Base-by-base conservation (phyloP, 768 basidiomycete genomes). In the Wakefieldia striispora region DNA sequence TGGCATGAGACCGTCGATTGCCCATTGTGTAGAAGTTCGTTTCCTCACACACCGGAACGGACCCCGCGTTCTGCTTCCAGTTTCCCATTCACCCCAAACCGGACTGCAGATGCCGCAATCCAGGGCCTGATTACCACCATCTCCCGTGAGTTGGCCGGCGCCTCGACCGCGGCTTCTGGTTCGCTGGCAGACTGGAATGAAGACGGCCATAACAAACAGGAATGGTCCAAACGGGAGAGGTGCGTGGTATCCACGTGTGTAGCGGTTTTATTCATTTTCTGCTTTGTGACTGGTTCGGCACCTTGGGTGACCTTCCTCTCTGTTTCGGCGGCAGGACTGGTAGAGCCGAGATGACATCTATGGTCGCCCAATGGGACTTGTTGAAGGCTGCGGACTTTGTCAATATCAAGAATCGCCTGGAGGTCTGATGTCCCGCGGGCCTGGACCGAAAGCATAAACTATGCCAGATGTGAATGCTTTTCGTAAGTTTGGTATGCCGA, bases 1-100 rank as follows among this genome's bases (percentile, higher is more conserved):
- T 88, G 85, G 85, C 85, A 85, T 53, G 79, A 83, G 57, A 62
- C 76, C 12, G 81, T 86, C 37, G 79, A 82, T 55, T 86, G 83
- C 64, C 85, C 84, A 31, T 74, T 85, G 50, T 86, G 84, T 65
- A 82, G 82, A 58, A 75, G 74, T 47, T 49, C 72, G 35, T 68
- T 86, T 49, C 73, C 73, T 43, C 70, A 74, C 45, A 80, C 79
- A 13, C 75, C 78, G 34, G 77, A 84, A 61, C 67, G 61, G 43
- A 66, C 70, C 29, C 83, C 83, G 31, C 79, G 82, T 24, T 62
- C 71, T 39, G 62, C 69, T 33, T 68, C 70, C 53, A 76, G 78
- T 16, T 83, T 82, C 52, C 85, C 83, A 0, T 85, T 86, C 66
- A 74, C 78, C 40, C 82, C 82, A 23, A 84, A 83, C 65, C 74